phyloP scores from a whole-genome alignment of 2,329 filamentous ascomycete species.

The Hysterium pulicare region DNA sequence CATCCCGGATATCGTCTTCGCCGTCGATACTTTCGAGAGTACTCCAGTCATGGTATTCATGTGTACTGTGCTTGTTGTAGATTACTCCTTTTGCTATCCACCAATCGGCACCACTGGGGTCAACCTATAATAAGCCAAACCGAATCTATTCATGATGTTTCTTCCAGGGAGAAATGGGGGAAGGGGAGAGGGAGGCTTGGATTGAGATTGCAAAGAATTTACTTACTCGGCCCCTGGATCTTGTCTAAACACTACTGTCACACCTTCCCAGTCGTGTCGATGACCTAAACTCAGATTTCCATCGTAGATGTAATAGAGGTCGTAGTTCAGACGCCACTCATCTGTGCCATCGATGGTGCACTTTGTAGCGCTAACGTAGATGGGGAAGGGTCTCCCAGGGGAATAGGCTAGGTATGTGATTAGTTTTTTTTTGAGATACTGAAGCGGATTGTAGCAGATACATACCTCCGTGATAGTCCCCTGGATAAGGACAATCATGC shows the following conservation, averaged over 20 bases:
- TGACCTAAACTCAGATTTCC: not conserved
- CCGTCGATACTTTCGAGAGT: not conserved
- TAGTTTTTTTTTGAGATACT: too few relatives aligned
- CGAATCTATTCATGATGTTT: too few relatives aligned
- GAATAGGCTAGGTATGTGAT: constrained; percentile 2
- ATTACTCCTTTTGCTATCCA: constrained; percentile 1
- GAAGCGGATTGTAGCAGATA: too few relatives aligned
- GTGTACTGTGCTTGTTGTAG: not conserved
- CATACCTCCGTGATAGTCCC: too few relatives aligned
- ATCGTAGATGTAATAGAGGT: constrained; percentile 5
- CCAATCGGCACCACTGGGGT: not conserved
- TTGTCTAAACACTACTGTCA: constrained; percentile 2
- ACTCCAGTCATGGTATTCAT: not conserved
- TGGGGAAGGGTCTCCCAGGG: not conserved
- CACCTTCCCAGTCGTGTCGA: constrained; percentile 2
- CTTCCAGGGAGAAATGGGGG: too few relatives aligned
- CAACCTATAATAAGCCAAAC: not conserved
- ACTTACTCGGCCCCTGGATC: constrained; percentile 1
- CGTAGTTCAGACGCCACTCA: constrained; percentile 5
- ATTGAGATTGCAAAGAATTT: too few relatives aligned
- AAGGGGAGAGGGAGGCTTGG: too few relatives aligned
- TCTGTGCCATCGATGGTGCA: not conserved
- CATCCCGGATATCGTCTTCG: constrained; percentile 1
- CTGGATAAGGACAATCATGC: too few relatives aligned
- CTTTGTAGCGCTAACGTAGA: constrained; percentile 1